A percentile compares a stretch with the other conserved stretches of the same genome.
Evolutionary conservation across 768 basidiomycete genomes (phyloP).

Genomic region (Amanita subjunquillea): DNA sequence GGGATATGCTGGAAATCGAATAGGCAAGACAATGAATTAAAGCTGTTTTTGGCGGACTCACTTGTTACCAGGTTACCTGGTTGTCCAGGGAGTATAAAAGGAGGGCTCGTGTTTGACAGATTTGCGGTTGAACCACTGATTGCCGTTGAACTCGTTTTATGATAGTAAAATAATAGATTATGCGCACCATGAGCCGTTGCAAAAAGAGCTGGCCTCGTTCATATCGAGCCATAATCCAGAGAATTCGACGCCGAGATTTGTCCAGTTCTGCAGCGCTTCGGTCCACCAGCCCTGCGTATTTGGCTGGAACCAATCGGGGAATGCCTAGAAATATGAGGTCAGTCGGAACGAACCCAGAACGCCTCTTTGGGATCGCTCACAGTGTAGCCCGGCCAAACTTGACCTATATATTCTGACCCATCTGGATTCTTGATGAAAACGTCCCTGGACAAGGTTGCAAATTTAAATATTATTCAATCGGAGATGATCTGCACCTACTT

Average conservation of each 20-base stretch:
- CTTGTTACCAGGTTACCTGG: slow-evolving; percentile 38
- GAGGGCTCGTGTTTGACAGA: slow-evolving; percentile 40
- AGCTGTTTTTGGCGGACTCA: slow-evolving; percentile 3
- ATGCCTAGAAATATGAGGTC: slow-evolving; percentile 12
- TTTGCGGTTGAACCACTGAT: slow-evolving; percentile 47
- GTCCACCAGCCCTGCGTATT: slow-evolving; percentile 23
- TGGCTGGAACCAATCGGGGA: slow-evolving; percentile 22
- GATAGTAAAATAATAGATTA: slow-evolving; percentile 5
- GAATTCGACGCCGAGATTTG: slow-evolving; percentile 17
- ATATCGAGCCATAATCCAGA: slow-evolving; percentile 25
- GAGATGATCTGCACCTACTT: slow-evolving; percentile 22
- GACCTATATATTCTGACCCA: slow-evolving; percentile 59
- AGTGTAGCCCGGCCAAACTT: slow-evolving; percentile 73
- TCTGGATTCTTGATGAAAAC: slow-evolving; percentile 72
- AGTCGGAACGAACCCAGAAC: not conserved
- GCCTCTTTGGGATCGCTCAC: slow-evolving; percentile 20
- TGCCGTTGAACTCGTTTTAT: not conserved
- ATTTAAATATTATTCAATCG: not conserved
- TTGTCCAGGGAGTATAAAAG: slow-evolving; percentile 48
- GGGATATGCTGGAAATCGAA: slow-evolving; percentile 36
- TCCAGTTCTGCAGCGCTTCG: slow-evolving; percentile 21
- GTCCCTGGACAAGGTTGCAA: slow-evolving; percentile 25
- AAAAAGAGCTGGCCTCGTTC: slow-evolving; percentile 25
- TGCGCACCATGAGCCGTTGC: slow-evolving; percentile 24
- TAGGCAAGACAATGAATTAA: slow-evolving; percentile 5